Base-by-base conservation (phyloP, 257 asterid genomes). In the Plantago ovata region DNA sequence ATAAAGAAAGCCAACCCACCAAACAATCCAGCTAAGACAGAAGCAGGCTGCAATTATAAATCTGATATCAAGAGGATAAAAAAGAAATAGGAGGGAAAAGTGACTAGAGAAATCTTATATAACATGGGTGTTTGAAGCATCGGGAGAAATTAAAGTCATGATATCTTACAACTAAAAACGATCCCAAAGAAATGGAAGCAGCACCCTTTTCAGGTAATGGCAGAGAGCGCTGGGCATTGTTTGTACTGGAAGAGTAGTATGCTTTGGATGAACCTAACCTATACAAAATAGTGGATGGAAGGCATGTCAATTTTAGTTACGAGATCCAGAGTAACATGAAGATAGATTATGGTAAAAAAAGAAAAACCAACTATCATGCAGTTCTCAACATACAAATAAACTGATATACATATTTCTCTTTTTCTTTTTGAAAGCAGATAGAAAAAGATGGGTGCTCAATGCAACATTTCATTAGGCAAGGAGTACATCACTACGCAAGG, bases 11-110 rank as follows among this genome's bases (percentile, higher is more conserved):
- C 68, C 69, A 84, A 61, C 50, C 97, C 95, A 66, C 94, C 79
- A 71, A 93, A 24, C 32, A 24, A 23, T 62, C 95, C 98, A 64
- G 83, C 84, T 57, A 93, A 38, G 63, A 68, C 66, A 61, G 85
- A 66, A 77, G 81, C 83, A 77, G 95, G 96, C 98, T 92, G 87
- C 86, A 84, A 67, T 64, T 67, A 66, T 38, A 71, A 79, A 65
- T 79, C 75, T 62, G 74, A 68, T 64, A 78, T 60, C 65, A 68
- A 76, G 72, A 67, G 48, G 68, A 67, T 58, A 51, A 61, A 62
- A 50, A 47, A 56, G 61, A 43, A 58, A 32, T 44, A 59, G 16
- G 16, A 45, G 13, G 21, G 21, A 61, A 24, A 56, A 11, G 53
- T 46, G 55, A 11, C 45, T 15, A 58, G 74, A 47, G 43, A 38